Base-by-base conservation (phyloP, 1,284 basidiomycete genomes). In the Austroboletus olivaceoglutinosus region DNA sequence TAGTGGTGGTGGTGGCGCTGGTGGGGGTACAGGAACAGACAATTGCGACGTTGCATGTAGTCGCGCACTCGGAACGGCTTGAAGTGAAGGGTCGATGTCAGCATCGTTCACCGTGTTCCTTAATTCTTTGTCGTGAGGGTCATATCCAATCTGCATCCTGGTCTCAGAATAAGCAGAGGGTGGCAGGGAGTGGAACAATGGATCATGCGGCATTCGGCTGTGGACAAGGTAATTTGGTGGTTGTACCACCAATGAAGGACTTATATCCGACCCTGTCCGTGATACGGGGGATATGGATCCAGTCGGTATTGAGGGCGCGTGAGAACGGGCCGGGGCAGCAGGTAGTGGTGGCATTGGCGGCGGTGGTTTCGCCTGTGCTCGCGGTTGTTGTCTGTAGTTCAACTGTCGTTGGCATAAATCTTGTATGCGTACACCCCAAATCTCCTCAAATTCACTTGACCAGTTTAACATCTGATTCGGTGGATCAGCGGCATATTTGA, bases 401-500 rank as follows among this genome's bases (percentile, higher is more conserved):
- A 47, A 34, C 33, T 60, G 50, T 45, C 56, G 52, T 19, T 56
- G 45, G 34, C 54, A 58, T 25, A 57, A 50, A 51, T 82, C 80
- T 23, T 70, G 69, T 36, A 82, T 74, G 48, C 74, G 73, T 23
- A 78, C 74, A 19, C 85, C 85, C 76, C 79, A 85, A n/a, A 77
- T 64, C 51, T 83, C 82, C 61, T 85, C 81, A 51, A 84, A 85
- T 29, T 82, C 77, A 37, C 71, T 69, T 45, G 74, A 76, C 82
- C 80, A 85, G 40, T 65, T 67, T n/a, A 76, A 72, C 48, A 86
- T 72, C 27, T 72, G 69, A 54, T 76, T 51, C 25, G 61, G 77
- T 48, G 85, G 80, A 39, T 77, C 73, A 49, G 80, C 74, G 51
- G 75, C 76, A 62, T 86, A 85, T 62, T 81, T 84, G 65, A 82